Conservation (phyloP, 495 filamentous ascomycete genomes). For the Aspergillus carlsbadensis region DNA sequence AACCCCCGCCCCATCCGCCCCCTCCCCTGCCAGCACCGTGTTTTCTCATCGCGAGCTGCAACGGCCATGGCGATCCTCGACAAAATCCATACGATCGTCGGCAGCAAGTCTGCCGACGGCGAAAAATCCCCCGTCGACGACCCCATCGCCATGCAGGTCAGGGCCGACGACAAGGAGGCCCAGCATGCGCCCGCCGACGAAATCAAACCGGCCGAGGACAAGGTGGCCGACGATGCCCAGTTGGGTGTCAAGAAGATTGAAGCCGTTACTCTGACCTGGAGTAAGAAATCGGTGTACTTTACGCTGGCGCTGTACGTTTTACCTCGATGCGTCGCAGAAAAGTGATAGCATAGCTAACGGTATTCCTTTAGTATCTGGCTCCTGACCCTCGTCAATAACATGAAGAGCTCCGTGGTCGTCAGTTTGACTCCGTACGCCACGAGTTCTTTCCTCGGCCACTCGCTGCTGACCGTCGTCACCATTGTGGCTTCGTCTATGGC, state of each 20-base stretch:
- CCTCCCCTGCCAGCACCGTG: too few species aligned
- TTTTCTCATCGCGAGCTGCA: too few species aligned
- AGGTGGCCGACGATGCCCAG: constrained; percentile 28
- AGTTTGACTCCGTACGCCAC: constrained; percentile 32
- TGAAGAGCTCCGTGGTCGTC: constrained; percentile 30
- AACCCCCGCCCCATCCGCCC: too few species aligned
- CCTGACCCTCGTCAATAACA: constrained; percentile 42
- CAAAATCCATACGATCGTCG: too few species aligned
- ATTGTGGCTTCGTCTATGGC: constrained; percentile 47
- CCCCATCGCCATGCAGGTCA: too few species aligned
- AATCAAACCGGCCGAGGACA: constrained; percentile 8
- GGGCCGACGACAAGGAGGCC: too few species aligned
- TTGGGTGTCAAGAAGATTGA: constrained; percentile 43
- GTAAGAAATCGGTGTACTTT: background rate
- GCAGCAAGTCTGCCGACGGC: too few species aligned
- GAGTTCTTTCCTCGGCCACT: constrained; percentile 56
- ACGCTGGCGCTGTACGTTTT: constrained; percentile 1
- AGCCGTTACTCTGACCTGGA: constrained; percentile 45
- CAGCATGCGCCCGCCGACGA: too few species aligned
- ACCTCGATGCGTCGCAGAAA: background rate
- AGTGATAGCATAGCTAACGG: background rate
- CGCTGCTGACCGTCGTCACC: constrained; percentile 54
- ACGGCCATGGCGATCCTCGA: too few species aligned
- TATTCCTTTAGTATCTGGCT: constrained; percentile 39
- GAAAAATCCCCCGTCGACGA: too few species aligned